Evolutionary conservation across 768 basidiomycete genomes (phyloP), one percentile per base, ranked within the genome.

Genomic region (Naematelia aurantialba): DNA sequence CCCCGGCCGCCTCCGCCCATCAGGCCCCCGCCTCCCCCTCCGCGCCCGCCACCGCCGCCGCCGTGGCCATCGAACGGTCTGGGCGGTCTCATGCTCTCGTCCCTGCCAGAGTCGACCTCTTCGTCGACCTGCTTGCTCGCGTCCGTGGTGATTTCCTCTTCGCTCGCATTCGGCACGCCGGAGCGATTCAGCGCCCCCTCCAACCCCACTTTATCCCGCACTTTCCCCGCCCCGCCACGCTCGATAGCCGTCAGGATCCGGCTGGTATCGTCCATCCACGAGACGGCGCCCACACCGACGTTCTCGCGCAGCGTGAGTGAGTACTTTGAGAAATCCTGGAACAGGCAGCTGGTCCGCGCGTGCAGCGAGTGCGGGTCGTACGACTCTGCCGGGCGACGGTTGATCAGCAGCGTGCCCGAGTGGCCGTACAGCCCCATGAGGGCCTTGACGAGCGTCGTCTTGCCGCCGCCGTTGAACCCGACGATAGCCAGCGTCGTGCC

Each of bases 401-500:
- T 91, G 71, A 91, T 80, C 52, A 81, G 76, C 52, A 91, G 77
- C 27, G 83, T 77, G 13, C 90, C 90, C 13, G 55, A 39, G 34
- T 80, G 74, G 70, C 88, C 84, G 73, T 87, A 89, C 60, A 92
- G 85, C 45, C 90, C 86, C 17, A 91, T 81, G 25, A 93, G 79
- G 48, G 89, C 81, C 68, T 89, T 89, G 1, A 89, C 87, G 46
- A 92, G 83, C 1, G 90, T 93, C 5, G 89, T 89, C 80, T 93
- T 93, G 12, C 73, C 73, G 2, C 69, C 63, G 4, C 73, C 73
- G 52, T 74, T 74, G 26, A 59, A 59, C 17, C 73, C 90, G 21
- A 91, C 90, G 60, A 93, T 86, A 12, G 91, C 91, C 50, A 92
- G 82, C 39, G 81, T 86, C 78, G 89, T 87, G 12, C 91, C 91